These are phyloP conservation scores for Cladophialophora bantiana DNA, from an alignment of 2,329 filamentous ascomycete genomes.

Conservation along the genomic window DNA sequence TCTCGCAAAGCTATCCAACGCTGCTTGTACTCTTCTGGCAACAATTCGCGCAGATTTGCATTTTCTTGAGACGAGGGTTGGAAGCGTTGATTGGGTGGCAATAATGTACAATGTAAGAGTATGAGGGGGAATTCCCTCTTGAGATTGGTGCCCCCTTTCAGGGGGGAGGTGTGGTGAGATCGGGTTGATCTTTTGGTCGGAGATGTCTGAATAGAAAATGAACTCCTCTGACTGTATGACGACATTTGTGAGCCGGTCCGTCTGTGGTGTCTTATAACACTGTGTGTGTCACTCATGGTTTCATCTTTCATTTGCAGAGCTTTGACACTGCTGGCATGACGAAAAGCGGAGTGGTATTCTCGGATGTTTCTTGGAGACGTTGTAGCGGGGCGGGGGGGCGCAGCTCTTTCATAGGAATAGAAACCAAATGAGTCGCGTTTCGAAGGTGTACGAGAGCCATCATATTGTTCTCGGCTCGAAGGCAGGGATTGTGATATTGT, in stretches of 20 bases:
- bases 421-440: slow-evolving; percentile 17
- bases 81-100: slow-evolving; percentile 61
- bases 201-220: slow-evolving; percentile 34
- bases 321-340: slow-evolving; percentile 54
- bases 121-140: slow-evolving; percentile 64
- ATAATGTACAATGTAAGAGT: slow-evolving; percentile 65
- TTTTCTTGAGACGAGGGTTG: slow-evolving; percentile 48
- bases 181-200: slow-evolving; percentile 36
- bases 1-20: slow-evolving; percentile 62
- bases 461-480: slow-evolving; percentile 27
- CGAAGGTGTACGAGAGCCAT: slow-evolving; percentile 28
- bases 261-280: slow-evolving; percentile 45
- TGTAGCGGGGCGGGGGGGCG: not conserved
- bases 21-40: slow-evolving; percentile 55
- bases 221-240: slow-evolving; percentile 33
- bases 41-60: slow-evolving; percentile 56
- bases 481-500: slow-evolving; percentile 35
- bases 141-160: slow-evolving; percentile 43
- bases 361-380: slow-evolving; percentile 32
- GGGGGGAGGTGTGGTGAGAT: slow-evolving; percentile 26
- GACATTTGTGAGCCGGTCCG: slow-evolving; percentile 37
- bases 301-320: slow-evolving; percentile 53
- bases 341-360: slow-evolving; percentile 48
- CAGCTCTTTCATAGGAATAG: slow-evolving; percentile 8
- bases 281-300: slow-evolving; percentile 50